A percentile compares a stretch with the other conserved stretches of the same genome.
These are phyloP conservation scores for Capronia coronata DNA, from an alignment of 2,329 filamentous ascomycete genomes.

Conservation along the genomic window DNA sequence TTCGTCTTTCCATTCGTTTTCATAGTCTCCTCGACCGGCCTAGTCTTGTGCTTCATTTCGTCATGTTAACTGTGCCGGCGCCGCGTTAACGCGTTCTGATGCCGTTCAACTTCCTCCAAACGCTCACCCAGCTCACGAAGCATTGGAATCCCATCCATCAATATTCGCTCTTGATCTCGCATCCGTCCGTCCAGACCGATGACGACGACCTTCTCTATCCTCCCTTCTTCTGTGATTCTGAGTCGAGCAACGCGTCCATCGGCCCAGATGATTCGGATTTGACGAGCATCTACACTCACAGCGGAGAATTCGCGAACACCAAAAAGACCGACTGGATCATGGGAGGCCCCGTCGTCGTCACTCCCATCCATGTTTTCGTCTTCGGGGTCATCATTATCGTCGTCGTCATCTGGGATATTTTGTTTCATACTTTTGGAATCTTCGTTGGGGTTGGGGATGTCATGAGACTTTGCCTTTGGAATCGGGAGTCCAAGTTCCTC, in stretches of 20 bases:
- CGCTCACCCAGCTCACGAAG: not conserved
- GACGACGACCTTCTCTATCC: conserved; percentile 39
- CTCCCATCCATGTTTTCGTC: not conserved
- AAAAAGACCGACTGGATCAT: conserved; percentile 22
- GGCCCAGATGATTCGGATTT: conserved; percentile 40
- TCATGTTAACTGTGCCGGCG: not conserved
- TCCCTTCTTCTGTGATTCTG: conserved; percentile 37
- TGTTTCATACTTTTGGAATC: no score
- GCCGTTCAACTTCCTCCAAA: no score
- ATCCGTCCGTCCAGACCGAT: conserved; percentile 31
- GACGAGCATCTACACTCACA: conserved; percentile 37
- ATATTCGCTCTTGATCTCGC: conserved; percentile 11
- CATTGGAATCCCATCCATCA: conserved; percentile 1
- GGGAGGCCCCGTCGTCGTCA: not conserved
- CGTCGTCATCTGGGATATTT: conserved; percentile 3
- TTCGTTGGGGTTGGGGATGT: no score
- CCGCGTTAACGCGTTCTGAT: no score
- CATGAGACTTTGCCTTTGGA: not conserved
- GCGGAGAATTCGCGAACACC: conserved; percentile 35
- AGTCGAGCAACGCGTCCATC: conserved; percentile 41
- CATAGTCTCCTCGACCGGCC: not conserved
- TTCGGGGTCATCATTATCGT: conserved; percentile 6
- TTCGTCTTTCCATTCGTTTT: no score
- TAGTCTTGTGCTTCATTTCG: not conserved
- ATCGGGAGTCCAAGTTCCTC: conserved; percentile 20